phyloP scores from a whole-genome alignment of 345 rosid species.

The Abelmoschus esculentus region DNA sequence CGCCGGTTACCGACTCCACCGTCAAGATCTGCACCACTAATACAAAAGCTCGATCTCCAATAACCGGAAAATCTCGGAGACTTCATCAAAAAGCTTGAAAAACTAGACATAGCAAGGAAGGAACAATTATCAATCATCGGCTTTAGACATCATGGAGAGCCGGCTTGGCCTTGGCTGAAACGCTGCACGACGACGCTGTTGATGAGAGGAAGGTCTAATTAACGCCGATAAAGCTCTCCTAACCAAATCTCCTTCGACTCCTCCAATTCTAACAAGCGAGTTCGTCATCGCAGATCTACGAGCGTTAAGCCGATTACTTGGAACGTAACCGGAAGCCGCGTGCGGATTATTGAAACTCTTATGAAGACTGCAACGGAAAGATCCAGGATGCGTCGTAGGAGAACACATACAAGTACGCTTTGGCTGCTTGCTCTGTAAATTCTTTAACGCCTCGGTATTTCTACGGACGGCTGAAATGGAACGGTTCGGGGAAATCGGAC shows the following conservation, averaged over 20 bases:
- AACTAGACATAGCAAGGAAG: neutral
- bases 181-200: conserved; percentile 39
- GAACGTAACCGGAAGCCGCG: conserved; percentile 20
- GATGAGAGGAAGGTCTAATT: conserved; percentile 49
- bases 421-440: conserved; percentile 18
- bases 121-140: conserved; percentile 21
- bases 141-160: conserved; percentile 39
- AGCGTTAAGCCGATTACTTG: conserved; percentile 46
- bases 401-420: conserved; percentile 62
- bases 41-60: neutral
- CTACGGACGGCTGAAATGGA: conserved; percentile 29
- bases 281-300: conserved; percentile 73
- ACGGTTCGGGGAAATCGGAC: conserved; percentile 44
- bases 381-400: conserved; percentile 72
- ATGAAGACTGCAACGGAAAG: conserved; percentile 74
- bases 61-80: conserved; percentile 1
- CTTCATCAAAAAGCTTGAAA: neutral
- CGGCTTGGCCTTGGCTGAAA: conserved; percentile 76
- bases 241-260: conserved; percentile 63
- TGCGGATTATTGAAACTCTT: conserved; percentile 24
- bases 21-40: neutral
- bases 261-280: conserved; percentile 58
- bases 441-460: conserved; percentile 21
- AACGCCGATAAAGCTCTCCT: conserved; percentile 44
- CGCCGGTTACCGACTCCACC: neutral